Conservation (phyloP, 129 eudicot species). For the Cynara cardunculus region DNA sequence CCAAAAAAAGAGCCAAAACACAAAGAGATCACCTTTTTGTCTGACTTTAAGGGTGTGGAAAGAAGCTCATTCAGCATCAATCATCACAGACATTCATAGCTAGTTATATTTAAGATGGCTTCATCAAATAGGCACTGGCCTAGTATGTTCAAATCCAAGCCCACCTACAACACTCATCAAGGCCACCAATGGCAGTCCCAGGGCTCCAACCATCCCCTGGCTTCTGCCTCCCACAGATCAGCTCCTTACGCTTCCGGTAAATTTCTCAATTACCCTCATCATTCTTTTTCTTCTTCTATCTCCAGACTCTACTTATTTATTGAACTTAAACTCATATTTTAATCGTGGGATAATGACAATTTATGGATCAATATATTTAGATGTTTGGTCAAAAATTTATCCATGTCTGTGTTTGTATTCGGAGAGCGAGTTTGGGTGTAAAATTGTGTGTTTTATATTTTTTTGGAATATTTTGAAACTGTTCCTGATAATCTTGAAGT, state of each 20-base stretch:
- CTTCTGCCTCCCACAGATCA: constrained; percentile 35
- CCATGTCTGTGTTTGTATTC: background rate
- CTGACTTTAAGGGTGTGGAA: constrained; percentile 5
- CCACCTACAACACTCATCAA: constrained; percentile 44
- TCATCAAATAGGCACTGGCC: constrained; percentile 99
- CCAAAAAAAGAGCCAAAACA: constrained; percentile 32
- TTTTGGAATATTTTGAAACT: background rate
- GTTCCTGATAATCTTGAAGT: constrained; percentile 27
- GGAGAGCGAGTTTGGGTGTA: background rate
- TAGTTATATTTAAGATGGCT: constrained; percentile 39
- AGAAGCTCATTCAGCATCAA: constrained; percentile 29
- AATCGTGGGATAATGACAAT: background rate
- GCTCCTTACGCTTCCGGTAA: constrained; percentile 51
- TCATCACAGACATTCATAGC: constrained; percentile 22
- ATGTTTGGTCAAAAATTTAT: background rate
- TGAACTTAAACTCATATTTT: no score
- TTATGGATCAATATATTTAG: background rate
- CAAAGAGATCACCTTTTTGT: constrained; percentile 12
- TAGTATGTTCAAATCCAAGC: constrained; percentile 92
- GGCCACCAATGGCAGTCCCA: constrained; percentile 59
- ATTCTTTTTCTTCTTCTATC: background rate
- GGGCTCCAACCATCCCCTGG: constrained; percentile 42
- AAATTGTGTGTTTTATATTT: background rate
- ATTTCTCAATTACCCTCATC: background rate
- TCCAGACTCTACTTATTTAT: no score